Evolutionary conservation across 345 rosid species (phyloP).

Genomic region (Brassica napus): Da-Ae NC_063447.1:3513001-3513500

Average conservation of each 20-base stretch:
- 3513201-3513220: too few relatives aligned
- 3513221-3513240: background rate
- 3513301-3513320: background rate
- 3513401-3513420: too few relatives aligned
- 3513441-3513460: too few relatives aligned
- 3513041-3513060: background rate
- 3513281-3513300: background rate
- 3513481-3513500: too few relatives aligned
- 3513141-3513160: background rate
- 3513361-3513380: too few relatives aligned
- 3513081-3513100: background rate
- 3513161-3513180: background rate
- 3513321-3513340: background rate
- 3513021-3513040: background rate
- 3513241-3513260: background rate
- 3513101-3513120: background rate
- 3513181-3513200: background rate
- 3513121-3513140: background rate
- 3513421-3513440: too few relatives aligned
- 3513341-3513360: too few relatives aligned
- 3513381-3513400: too few relatives aligned
- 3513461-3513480: too few relatives aligned
- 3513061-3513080: background rate
- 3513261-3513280: background rate
- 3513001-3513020: slow-evolving; percentile 26